Evolutionary conservation across 495 filamentous ascomycete genomes (phyloP).

Genomic region (Penicillium waksmanii): DNA sequence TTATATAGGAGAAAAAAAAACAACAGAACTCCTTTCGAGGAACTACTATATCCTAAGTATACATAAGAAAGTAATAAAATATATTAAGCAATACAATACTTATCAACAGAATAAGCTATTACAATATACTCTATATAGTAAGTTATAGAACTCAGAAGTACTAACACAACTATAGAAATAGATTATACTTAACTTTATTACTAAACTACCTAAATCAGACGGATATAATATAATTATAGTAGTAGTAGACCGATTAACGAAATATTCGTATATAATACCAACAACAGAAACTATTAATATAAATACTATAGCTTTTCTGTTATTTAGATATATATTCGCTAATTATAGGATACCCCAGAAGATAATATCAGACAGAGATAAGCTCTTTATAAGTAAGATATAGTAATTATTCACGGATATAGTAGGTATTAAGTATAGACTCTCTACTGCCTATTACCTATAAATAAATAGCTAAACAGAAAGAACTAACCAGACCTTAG

Average conservation of each 20-base stretch:
- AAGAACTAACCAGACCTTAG: conserved; percentile 19
- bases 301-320: background rate
- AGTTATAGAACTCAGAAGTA: conserved; percentile 16
- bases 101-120: too few species aligned
- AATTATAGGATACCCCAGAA: too few species aligned
- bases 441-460: conserved; percentile 34
- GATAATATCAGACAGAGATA: too few species aligned
- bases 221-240: conserved; percentile 15
- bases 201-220: conserved; percentile 10
- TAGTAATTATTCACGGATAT: too few species aligned
- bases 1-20: too few species aligned
- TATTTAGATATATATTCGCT: background rate
- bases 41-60: too few species aligned
- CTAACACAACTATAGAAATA: conserved; percentile 14
- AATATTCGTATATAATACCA: background rate
- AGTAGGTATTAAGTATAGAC: conserved; percentile 2
- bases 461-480: conserved; percentile 37
- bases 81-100: too few species aligned
- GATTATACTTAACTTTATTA: conserved; percentile 32
- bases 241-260: background rate
- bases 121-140: too few species aligned
- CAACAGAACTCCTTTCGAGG: too few species aligned
- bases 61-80: too few species aligned
- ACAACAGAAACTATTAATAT: background rate
- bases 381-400: too few species aligned